Conservation (phyloP, 352 stramenopile species). For the Globisporangium mamillatum region DNA sequence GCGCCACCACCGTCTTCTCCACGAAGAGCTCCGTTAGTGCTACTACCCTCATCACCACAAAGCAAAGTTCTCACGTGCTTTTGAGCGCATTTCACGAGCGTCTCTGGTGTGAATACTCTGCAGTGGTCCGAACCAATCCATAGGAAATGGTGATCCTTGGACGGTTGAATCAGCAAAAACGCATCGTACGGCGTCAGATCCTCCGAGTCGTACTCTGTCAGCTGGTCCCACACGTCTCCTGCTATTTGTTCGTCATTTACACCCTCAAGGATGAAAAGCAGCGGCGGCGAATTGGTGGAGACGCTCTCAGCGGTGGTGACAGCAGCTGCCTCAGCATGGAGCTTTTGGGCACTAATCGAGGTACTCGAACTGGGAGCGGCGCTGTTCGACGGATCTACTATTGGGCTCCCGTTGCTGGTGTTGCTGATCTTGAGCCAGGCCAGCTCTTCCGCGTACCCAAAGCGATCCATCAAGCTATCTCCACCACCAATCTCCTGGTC, state of each 20-base stretch:
- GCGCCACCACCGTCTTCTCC: background rate
- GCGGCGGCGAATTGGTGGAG: constrained; percentile 5
- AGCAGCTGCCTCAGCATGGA: background rate
- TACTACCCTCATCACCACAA: background rate
- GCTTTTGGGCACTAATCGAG: background rate
- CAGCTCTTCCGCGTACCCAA: constrained; percentile 40
- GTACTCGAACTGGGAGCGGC: background rate
- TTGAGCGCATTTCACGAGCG: constrained; percentile 21
- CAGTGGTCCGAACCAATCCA: constrained; percentile 34
- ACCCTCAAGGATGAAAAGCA: constrained; percentile 41
- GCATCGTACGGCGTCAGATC: constrained; percentile 34
- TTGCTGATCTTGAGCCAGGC: constrained; percentile 21
- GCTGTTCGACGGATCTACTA: background rate
- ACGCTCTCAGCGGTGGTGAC: background rate
- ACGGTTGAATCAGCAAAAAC: constrained; percentile 32
- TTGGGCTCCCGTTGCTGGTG: background rate
- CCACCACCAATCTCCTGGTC: background rate
- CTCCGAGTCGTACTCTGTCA: constrained; percentile 65
- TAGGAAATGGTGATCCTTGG: constrained; percentile 22
- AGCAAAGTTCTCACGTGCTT: constrained; percentile 5
- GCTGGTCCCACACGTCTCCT: constrained; percentile 35
- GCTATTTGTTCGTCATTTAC: constrained; percentile 2
- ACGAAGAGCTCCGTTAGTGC: background rate
- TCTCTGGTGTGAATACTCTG: constrained; percentile 8
- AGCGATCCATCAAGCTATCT: constrained; percentile 19